phyloP scores from a whole-genome alignment of 768 basidiomycete species.

The Boletus tomentosulus region DNA sequence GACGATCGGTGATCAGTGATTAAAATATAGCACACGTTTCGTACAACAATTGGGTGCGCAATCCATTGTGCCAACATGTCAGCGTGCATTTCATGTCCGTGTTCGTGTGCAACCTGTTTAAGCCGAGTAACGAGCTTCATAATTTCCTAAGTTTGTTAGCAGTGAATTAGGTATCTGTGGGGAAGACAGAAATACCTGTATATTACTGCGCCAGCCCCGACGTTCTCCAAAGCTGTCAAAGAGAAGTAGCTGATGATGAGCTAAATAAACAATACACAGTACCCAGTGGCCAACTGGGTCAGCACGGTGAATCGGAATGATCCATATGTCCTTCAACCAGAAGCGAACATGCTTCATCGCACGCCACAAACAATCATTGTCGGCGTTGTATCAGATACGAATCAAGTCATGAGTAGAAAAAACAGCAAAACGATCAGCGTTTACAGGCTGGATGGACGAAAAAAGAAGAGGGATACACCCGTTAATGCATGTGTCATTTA shows the following conservation, averaged over 20 bases:
- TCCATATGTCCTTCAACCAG: constrained; percentile 33
- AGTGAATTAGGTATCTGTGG: no score
- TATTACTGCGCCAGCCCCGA: no score
- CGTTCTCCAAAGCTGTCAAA: constrained; percentile 10
- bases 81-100: no score
- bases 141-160: no score
- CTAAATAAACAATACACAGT: constrained; percentile 16
- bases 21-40: no score
- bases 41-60: no score
- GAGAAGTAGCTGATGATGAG: constrained; percentile 3
- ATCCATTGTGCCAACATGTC: no score
- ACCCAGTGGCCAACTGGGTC: constrained; percentile 31
- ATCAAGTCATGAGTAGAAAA: constrained; percentile 11
- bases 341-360: constrained; percentile 11
- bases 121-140: no score
- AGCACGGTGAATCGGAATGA: constrained; percentile 35
- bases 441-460: background rate
- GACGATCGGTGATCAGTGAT: no score
- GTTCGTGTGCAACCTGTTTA: no score
- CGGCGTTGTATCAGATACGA: background rate
- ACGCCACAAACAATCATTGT: constrained; percentile 19
- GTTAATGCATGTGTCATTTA: constrained; percentile 18
- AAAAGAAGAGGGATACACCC: constrained; percentile 10
- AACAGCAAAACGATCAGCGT: background rate
- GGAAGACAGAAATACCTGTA: no score